These are phyloP conservation scores for Pholiota adiposa DNA, from an alignment of 1,284 basidiomycete species.

Conservation along the genomic window DNA sequence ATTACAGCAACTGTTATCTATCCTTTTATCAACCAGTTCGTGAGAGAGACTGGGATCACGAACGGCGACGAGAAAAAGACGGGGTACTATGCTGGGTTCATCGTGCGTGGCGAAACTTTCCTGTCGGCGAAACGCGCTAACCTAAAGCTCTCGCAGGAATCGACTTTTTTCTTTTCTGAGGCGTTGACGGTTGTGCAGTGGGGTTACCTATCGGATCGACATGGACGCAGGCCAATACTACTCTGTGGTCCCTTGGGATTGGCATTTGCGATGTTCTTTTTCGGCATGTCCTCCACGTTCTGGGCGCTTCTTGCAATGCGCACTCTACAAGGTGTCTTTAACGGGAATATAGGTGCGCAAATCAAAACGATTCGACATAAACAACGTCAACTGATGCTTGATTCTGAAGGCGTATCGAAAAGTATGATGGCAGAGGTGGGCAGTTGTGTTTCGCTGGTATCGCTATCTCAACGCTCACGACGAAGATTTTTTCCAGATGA, in stretches of 20 bases:
- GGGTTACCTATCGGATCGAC: constrained; percentile 47
- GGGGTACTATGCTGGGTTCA: constrained; percentile 56
- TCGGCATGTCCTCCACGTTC: constrained; percentile 49
- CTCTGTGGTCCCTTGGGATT: constrained; percentile 48
- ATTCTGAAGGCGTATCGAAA: no score
- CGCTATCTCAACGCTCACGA: neutral
- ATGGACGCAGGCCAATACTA: constrained; percentile 48
- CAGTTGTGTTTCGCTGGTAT: neutral
- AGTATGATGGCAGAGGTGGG: constrained; percentile 31
- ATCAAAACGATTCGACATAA: no score
- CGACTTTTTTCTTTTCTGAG: constrained; percentile 48
- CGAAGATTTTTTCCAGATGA: constrained; percentile 32
- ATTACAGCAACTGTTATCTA: constrained; percentile 54
- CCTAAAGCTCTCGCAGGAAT: constrained; percentile 38
- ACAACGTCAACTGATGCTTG: constrained; percentile 17
- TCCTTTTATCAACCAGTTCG: constrained; percentile 56
- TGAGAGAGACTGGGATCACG: constrained; percentile 52
- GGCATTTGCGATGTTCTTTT: constrained; percentile 43
- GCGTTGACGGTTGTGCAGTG: constrained; percentile 45
- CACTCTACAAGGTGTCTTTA: constrained; percentile 48
- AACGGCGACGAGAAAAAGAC: constrained; percentile 46
- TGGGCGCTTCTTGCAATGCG: constrained; percentile 43
- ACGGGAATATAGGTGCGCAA: constrained; percentile 46
- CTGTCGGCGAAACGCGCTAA: neutral
- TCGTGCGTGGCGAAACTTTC: constrained; percentile 33